Percentiles rank a stretch among this genome's conserved stretches.
phyloP scores from a whole-genome alignment of 768 basidiomycete genomes.

The Antrodiella citrinella region DNA sequence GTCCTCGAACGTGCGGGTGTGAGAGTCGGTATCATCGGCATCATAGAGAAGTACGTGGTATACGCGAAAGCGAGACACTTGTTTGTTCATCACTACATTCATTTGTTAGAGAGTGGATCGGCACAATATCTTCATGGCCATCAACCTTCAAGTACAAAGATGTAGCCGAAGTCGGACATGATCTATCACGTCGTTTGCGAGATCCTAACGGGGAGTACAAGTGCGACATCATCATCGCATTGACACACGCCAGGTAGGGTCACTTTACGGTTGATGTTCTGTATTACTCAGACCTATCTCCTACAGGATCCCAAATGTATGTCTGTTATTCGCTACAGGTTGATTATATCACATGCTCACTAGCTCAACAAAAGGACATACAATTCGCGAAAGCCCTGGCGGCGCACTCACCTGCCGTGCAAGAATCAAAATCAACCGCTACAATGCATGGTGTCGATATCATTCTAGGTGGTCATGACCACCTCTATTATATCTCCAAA shows the following conservation, averaged over 20 bases:
- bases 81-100: not conserved
- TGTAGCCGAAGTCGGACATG: constrained; percentile 65
- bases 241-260: constrained; percentile 79
- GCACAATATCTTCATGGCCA: constrained; percentile 84
- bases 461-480: constrained; percentile 85
- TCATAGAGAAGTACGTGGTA: constrained; percentile 68
- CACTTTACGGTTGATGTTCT: constrained; percentile 6
- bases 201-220: constrained; percentile 58
- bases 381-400: constrained; percentile 56
- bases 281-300: not conserved
- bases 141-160: constrained; percentile 64
- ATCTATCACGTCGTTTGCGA: constrained; percentile 65
- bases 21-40: constrained; percentile 73
- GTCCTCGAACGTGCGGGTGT: constrained; percentile 65
- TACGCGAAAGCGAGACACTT: not conserved
- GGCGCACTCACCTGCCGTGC: constrained; percentile 50
- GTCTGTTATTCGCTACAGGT: not conserved
- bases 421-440: constrained; percentile 33
- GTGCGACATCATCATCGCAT: constrained; percentile 78
- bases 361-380: constrained; percentile 46
- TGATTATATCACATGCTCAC: not conserved
- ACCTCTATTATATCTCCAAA: constrained; percentile 66
- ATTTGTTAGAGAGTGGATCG: constrained; percentile 72
- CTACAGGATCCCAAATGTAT: constrained; percentile 25
- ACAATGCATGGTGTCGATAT: constrained; percentile 72